Base-by-base conservation (phyloP, 192 early-diverging fungal genomes). In the Podila clonocystis region DNA sequence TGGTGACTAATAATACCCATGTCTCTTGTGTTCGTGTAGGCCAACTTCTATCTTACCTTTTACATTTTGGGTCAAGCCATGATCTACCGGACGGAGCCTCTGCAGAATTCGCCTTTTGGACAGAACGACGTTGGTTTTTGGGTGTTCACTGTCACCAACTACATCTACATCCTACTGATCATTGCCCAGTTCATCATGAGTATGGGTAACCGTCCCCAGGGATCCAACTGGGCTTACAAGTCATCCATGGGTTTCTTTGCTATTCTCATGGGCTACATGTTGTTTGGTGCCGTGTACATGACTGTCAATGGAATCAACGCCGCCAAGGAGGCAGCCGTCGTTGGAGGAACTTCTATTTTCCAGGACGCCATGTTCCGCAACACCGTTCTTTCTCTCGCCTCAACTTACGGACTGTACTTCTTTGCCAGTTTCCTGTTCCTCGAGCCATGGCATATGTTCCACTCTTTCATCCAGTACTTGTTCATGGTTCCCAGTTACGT, bases 191-290 rank as follows among this genome's bases (percentile, higher is more conserved):
- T 99, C 83, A 93, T 99, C 55, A 87, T 93, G 24, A 92, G 96
- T 70, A 85, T 99, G 75, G 98, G 98, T 70, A 99, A 99, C 83
- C 90, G 97, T 49, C 98, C 98, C 59, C 95, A 98, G 82, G 97
- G 95, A n/a, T 88, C 87, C 0, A 85, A 85, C 72, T 88, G 88
- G 88, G 85, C 86, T 50, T 89, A 84, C 50, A 85, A 83, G 55
- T 62, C 82, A 12, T 86, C 86, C 20, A 85, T 89, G 52, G 50
- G 67, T 13, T 83, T 83, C 41, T 89, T 85, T 73, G 78, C 83
- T 0, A 38, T 83, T 4, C 73, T 89, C 50, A 89, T 89, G 88
- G 63, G 57, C 29, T 89, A 89, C 55, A 89, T 86, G 75, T 63
- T 86, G n/a, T 89, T 89, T 57, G 85, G 85, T 11, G 83, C 85